A percentile compares a stretch with the other conserved stretches of the same genome.
These are phyloP conservation scores for Asclepias syriaca DNA, from an alignment of 257 asterid species.

Conservation along the genomic window DNA sequence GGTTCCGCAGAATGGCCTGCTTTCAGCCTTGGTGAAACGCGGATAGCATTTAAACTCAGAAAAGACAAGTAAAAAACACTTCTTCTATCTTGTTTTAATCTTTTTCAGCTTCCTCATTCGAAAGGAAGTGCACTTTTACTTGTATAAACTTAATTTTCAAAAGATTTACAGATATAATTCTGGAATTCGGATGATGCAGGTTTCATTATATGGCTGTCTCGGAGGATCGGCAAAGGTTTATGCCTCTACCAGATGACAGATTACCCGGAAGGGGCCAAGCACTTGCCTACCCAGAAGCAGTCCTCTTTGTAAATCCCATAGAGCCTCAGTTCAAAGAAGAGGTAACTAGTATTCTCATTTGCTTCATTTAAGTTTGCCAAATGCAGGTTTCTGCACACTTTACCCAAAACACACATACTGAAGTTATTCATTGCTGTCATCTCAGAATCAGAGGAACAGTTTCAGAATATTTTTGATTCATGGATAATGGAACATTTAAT, in stretches of 20 bases:
- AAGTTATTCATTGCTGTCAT: neutral
- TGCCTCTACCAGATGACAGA: slow-evolving; percentile 85
- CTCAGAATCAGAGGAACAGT: neutral
- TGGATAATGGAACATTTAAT: neutral
- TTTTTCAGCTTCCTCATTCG: neutral
- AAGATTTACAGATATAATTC: neutral
- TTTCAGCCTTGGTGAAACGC: slow-evolving; percentile 69
- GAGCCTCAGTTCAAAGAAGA: slow-evolving; percentile 70
- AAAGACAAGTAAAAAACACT: slow-evolving; percentile 53
- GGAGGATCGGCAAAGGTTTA: slow-evolving; percentile 55
- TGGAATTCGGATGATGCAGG: slow-evolving; percentile 29
- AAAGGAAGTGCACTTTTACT: neutral
- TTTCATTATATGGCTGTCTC: slow-evolving; percentile 76
- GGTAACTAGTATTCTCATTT: slow-evolving; percentile 24
- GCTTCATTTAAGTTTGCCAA: neutral
- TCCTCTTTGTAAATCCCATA: slow-evolving; percentile 59
- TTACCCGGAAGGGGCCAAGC: slow-evolving; percentile 51
- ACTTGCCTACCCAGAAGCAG: slow-evolving; percentile 74
- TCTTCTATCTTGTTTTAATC: neutral
- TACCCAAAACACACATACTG: neutral
- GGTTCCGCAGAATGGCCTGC: slow-evolving; percentile 76
- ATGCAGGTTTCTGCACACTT: neutral
- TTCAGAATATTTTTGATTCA: neutral
- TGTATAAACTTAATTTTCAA: neutral
- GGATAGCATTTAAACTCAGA: slow-evolving; percentile 66